phyloP scores from a whole-genome alignment of 2,329 filamentous ascomycete genomes.

The Fusarium pseudonygamai region DNA sequence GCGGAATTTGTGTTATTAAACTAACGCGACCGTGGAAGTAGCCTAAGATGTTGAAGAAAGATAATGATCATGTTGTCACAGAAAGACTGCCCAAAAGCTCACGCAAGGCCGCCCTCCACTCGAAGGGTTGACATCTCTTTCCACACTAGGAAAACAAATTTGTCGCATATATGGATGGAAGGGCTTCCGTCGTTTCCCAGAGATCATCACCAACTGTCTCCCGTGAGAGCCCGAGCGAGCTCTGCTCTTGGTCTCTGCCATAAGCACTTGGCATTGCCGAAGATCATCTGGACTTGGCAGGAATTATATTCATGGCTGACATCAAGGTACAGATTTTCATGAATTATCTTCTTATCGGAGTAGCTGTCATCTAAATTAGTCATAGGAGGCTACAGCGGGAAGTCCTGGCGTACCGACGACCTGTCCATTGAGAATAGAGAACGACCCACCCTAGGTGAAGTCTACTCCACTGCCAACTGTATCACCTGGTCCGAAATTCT shows the following conservation, averaged over 20 bases:
- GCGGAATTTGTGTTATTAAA: fast-evolving
- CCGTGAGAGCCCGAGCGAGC: not conserved
- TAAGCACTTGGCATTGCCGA: not conserved
- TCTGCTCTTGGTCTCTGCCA: not conserved
- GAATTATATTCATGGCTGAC: not conserved
- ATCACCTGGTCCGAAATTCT: not conserved
- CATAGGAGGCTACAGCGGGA: not conserved
- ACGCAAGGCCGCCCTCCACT: not conserved
- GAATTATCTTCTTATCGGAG: no score
- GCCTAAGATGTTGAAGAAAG: not conserved
- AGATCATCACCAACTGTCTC: not conserved
- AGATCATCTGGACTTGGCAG: not conserved
- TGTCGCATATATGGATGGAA: not conserved
- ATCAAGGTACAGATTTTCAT: no score
- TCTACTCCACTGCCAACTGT: not conserved
- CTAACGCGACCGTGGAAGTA: not conserved
- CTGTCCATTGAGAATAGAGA: not conserved
- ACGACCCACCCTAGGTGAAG: not conserved
- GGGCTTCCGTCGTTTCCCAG: not conserved
- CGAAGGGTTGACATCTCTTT: not conserved
- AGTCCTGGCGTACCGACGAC: not conserved
- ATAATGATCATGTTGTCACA: not conserved
- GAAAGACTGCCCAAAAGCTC: not conserved
- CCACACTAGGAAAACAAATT: not conserved
- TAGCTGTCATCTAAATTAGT: not conserved